Percentiles rank a stretch among this genome's conserved stretches.
Evolutionary conservation across 768 basidiomycete species (phyloP).

Genomic region (Lentinula boryana): DNA sequence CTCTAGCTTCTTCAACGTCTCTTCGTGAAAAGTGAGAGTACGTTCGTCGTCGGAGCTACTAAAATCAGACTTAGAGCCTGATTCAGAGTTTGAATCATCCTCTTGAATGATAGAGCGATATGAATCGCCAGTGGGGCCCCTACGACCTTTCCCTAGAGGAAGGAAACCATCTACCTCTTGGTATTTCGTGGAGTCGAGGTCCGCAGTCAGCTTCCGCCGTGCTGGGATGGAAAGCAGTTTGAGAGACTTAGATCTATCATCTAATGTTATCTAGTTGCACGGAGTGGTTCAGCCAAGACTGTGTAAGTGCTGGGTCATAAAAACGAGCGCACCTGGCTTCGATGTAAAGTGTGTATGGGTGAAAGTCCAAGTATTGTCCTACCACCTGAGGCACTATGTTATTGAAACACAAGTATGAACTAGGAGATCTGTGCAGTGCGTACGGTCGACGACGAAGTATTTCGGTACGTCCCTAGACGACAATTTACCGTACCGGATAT

Average conservation of each 20-base stretch:
- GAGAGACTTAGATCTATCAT: constrained; percentile 48
- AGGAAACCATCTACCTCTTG: constrained; percentile 67
- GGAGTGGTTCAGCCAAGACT: not conserved
- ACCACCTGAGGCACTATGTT: constrained; percentile 37
- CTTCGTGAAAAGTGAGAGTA: constrained; percentile 48
- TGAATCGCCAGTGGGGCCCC: constrained; percentile 23
- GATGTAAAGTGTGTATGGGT: constrained; percentile 36
- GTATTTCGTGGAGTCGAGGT: constrained; percentile 37
- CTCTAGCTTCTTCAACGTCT: constrained; percentile 54
- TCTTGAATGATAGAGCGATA: constrained; percentile 45
- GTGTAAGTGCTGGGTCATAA: not conserved
- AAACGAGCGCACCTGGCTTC: constrained; percentile 32
- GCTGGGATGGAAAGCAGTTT: constrained; percentile 49
- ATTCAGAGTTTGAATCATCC: constrained; percentile 26
- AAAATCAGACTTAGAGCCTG: constrained; percentile 20
- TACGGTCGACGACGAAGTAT: constrained; percentile 56
- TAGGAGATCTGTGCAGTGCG: constrained; percentile 17
- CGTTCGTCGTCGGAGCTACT: constrained; percentile 33
- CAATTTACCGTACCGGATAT: constrained; percentile 61
- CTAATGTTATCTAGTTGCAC: not conserved
- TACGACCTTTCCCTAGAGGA: constrained; percentile 28
- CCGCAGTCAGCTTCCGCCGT: constrained; percentile 38
- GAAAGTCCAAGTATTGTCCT: constrained; percentile 60
- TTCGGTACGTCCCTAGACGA: constrained; percentile 61
- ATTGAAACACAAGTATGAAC: not conserved